Evolutionary conservation across 192 early-diverging fungal genomes (phyloP), one percentile per base, ranked within the genome.

Genomic region (Radiomyces spectabilis): DNA sequence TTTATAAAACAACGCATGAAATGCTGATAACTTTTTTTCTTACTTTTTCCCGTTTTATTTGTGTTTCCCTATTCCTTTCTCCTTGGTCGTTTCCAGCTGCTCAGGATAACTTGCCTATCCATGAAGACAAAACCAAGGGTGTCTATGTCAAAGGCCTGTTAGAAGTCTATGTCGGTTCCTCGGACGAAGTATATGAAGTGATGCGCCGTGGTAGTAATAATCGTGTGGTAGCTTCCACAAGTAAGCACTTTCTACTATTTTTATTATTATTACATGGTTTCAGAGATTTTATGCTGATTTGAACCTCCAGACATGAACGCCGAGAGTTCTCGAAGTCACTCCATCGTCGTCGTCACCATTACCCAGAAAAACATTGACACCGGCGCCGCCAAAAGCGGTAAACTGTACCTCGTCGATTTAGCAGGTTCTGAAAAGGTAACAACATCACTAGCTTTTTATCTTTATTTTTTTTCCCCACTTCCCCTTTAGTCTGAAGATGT

Each of bases 351-450:
- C 29, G 78, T 98, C 30, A 93, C 92, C 10, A 86, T 99, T 53
- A 87, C 80, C 38, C 90, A 95, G 73, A 97, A 95, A 78, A 95
- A 98, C 66, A 65, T 93, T 52, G 69, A 73, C 13, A 86, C 83
- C 54, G 94, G 94, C 26, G 88, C 85, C 59, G 85, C 81, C 41
- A 92, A 90, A 66, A 84, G 83, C 41, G 94, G 95, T 51, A 90
- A 91, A 48, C 76, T 98, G 42, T 97, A 68, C 29, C 73, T 99
- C 45, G 97, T 99, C 30, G 97, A 99, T 86, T 80, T 99, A 68
- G 97, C 97, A 15, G 97, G 97, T 63, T 97, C 94, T 22, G 97
- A 99, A 77, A 98, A 97, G 70, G n/a, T n/a, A n/a, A n/a, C n/a
- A n/a, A n/a, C n/a, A n/a, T n/a, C n/a, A n/a, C n/a, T n/a, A n/a